A percentile compares a stretch with the other conserved stretches of the same genome.
Conservation (phyloP, 2,329 filamentous ascomycete genomes). For the Fusarium sp. region DNA sequence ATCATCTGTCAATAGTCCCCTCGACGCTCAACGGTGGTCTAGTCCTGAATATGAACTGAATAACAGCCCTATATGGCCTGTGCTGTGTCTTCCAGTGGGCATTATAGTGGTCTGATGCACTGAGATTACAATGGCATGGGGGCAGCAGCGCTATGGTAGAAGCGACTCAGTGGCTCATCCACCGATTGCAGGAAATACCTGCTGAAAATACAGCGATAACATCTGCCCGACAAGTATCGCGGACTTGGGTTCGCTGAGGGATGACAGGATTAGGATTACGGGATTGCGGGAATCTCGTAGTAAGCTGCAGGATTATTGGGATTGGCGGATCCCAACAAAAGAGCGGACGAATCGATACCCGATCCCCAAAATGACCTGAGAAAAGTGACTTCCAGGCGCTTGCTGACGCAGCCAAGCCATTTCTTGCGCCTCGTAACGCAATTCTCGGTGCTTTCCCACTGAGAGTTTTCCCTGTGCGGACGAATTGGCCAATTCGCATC, state of each 20-base stretch:
- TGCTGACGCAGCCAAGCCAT: neutral
- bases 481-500: neutral
- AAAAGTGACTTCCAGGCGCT: neutral
- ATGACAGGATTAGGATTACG: neutral
- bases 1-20: too few relatives aligned
- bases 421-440: neutral
- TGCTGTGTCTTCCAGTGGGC: neutral
- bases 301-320: neutral
- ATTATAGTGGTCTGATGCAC: neutral
- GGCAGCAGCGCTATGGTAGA: neutral
- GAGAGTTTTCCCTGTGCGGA: neutral
- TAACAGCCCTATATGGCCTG: neutral
- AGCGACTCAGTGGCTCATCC: neutral
- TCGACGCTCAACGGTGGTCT: neutral
- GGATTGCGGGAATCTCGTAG: neutral
- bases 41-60: neutral
- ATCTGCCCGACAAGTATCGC: neutral
- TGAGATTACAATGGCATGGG: neutral
- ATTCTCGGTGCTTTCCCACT: neutral
- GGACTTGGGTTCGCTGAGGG: neutral
- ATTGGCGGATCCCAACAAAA: neutral
- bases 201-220: neutral
- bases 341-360: neutral
- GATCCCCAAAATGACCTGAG: neutral
- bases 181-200: neutral